Conservation (phyloP, 2,329 filamentous ascomycete species). For the Fonsecaea erecta region DNA sequence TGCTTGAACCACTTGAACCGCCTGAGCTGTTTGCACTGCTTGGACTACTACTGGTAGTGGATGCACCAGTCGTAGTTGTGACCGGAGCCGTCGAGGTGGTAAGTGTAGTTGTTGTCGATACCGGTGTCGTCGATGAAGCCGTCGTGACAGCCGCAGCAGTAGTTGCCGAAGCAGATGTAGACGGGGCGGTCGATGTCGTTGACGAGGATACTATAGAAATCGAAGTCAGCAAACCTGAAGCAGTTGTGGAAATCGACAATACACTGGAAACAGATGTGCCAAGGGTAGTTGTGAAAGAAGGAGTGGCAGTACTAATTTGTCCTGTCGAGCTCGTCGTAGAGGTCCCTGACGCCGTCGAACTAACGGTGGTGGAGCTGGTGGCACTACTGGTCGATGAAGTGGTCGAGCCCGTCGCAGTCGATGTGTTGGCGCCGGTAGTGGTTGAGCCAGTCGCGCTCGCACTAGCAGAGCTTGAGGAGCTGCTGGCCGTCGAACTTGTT, state of each 20-base stretch:
- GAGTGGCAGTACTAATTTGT: conserved; percentile 14
- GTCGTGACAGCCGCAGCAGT: conserved; percentile 15
- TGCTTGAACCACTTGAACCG: background rate
- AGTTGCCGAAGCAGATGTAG: conserved; percentile 13
- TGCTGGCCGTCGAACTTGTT: too few species aligned
- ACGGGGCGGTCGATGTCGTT: conserved; percentile 17
- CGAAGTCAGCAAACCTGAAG: conserved; percentile 4
- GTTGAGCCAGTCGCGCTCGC: background rate
- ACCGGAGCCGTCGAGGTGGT: conserved; percentile 17
- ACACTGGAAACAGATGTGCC: background rate
- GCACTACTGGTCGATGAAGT: background rate
- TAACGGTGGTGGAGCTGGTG: background rate
- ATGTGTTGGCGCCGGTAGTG: background rate
- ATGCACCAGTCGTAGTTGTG: conserved; percentile 22
- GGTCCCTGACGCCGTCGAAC: background rate
- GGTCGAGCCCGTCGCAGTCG: conserved; percentile 7
- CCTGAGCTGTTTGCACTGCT: background rate
- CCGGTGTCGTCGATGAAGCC: background rate
- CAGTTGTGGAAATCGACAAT: background rate
- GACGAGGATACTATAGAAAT: conserved; percentile 16
- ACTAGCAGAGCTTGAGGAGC: too few species aligned
- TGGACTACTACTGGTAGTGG: conserved; percentile 18
- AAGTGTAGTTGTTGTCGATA: background rate
- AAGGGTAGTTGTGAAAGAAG: conserved; percentile 11
- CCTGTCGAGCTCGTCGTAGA: conserved; percentile 13